phyloP scores from a whole-genome alignment of 306 rosid genomes.

The Castanospermum australe region DNA sequence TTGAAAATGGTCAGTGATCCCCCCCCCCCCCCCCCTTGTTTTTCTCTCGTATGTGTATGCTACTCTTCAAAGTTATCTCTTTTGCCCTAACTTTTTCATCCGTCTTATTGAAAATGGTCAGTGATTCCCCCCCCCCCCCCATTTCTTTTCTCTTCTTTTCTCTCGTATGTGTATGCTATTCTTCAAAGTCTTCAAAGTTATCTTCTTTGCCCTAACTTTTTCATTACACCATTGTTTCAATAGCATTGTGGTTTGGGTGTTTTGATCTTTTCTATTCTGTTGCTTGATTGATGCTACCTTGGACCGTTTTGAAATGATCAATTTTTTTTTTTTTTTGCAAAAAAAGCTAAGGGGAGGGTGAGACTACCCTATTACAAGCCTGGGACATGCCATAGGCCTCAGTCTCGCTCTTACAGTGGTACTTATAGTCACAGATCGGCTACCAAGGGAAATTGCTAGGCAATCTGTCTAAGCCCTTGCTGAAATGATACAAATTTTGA shows the following conservation, averaged over 20 bases:
- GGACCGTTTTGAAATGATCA: not conserved
- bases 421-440: too few relatives aligned
- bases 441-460: too few relatives aligned
- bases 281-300: not conserved
- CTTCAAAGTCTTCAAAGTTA: not conserved
- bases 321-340: too few relatives aligned
- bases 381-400: too few relatives aligned
- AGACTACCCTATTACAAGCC: too few relatives aligned
- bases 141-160: not conserved
- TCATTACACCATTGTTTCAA: not conserved
- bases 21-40: not conserved
- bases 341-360: too few relatives aligned
- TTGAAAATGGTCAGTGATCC: slow-evolving; percentile 37
- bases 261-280: slow-evolving; percentile 10
- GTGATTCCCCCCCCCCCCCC: not conserved
- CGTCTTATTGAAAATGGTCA: slow-evolving; percentile 30
- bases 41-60: not conserved
- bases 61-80: not conserved
- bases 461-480: too few relatives aligned
- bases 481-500: not conserved
- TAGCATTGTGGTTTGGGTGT: not conserved
- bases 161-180: not conserved
- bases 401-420: too few relatives aligned
- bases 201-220: not conserved
- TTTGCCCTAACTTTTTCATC: not conserved